Base-by-base conservation (phyloP, 78 protist species). In the Speleostelium caveatum region DNA sequence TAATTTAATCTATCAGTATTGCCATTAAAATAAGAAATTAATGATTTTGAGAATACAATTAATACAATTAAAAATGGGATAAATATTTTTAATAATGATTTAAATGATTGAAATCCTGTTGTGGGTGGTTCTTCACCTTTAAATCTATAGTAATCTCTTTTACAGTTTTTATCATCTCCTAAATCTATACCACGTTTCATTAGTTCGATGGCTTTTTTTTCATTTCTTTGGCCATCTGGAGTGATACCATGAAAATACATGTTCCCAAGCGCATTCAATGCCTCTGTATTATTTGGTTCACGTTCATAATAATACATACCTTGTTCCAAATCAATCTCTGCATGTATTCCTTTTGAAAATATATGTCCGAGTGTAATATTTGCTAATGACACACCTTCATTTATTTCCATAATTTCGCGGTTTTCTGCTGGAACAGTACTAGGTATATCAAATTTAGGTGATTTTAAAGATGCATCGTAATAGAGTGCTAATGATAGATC, bases 121-220 rank as follows among this genome's bases (percentile, higher is more conserved):
- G 32, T 63, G n/a, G 72, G 72, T 63, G 49, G 72, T 2, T 36
- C 5, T 36, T 8, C 22, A 63, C 51, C 72, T 19, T 39, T 33
- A 17, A 63, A 63, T 22, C 36, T 39, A 21, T 63, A 36, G 0
- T 63, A 36, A 8, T 63, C 72, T 14, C 33, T 30, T 63, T 14
- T 3, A 35, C 72, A 63, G 28, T 63, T 49, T 63, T 63, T 30
- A 63, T 63, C 72, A n/a, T n/a, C n/a, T 35, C 72, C 72, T 10
- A 63, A 22, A 36, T 63, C 72, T 4, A 35, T 35, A 63, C 72
- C 72, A 63, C 72, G 72, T 63, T 63, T 63, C 19, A 63, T 30
- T 14, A 63, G 36, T 21, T 63, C 72, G 22, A 63, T 63, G 16
- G 72, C 72, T n/a, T 63, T 63, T 22, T 63, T 63, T 61, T 35